These are phyloP conservation scores for Cynanchum wilfordii DNA, from an alignment of 257 asterid species.

Conservation along the genomic window DNA sequence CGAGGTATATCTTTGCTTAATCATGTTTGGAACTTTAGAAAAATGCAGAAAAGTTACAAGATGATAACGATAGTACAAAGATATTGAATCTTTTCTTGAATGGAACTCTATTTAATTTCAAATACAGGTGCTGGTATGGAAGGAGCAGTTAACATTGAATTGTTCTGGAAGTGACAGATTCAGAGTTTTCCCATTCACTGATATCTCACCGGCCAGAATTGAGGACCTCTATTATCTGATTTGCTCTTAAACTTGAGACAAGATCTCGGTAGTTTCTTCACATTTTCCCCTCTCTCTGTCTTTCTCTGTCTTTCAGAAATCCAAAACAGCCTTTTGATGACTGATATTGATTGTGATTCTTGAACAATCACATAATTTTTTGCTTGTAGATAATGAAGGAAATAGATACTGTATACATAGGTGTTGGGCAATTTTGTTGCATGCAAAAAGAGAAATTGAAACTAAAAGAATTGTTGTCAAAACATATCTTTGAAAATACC, in stretches of 20 bases:
- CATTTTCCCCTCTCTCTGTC: not conserved
- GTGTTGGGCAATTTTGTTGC: not conserved
- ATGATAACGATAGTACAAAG: not conserved
- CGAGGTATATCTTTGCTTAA: constrained; percentile 43
- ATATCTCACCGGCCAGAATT: constrained; percentile 51
- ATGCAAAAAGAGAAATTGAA: not conserved
- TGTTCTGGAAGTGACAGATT: constrained; percentile 68
- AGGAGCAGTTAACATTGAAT: constrained; percentile 57
- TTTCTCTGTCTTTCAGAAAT: not conserved
- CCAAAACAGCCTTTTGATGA: not conserved
- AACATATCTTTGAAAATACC: too few relatives aligned
- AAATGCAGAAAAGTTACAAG: not conserved
- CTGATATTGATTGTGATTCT: not conserved
- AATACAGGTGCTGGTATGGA: constrained; percentile 54
- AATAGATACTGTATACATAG: not conserved
- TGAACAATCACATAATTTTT: not conserved
- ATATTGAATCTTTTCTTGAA: constrained; percentile 11
- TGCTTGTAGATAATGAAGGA: not conserved
- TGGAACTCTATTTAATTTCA: not conserved
- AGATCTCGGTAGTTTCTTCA: not conserved
- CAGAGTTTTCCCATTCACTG: constrained; percentile 49
- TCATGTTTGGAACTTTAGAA: not conserved
- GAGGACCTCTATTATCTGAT: constrained; percentile 70
- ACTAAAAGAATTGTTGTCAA: not conserved
- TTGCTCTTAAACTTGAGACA: constrained; percentile 38